Evolutionary conservation across 2,329 filamentous ascomycete genomes (phyloP).

Genomic region (Clonostachys rosea): DNA sequence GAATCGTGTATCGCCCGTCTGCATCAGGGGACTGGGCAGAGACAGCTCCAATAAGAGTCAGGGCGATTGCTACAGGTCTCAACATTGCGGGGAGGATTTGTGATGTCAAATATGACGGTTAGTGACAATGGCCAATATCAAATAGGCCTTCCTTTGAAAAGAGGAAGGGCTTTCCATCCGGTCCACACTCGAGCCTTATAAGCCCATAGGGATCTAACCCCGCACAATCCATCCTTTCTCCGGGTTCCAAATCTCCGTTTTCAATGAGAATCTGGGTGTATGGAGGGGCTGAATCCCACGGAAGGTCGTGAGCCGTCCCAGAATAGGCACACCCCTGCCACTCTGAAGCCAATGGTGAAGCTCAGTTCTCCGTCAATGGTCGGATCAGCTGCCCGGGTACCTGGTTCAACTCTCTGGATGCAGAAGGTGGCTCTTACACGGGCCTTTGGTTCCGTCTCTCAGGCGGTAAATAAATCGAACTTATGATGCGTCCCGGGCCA

Average conservation of each 20-base stretch:
- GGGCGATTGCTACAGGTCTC: background rate
- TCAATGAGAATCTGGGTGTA: background rate
- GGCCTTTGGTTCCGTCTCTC: no score
- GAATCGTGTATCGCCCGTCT: conserved; percentile 27
- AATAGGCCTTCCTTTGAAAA: background rate
- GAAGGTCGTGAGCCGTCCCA: background rate
- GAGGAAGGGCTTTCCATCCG: background rate
- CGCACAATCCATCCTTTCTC: background rate
- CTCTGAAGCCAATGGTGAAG: no score
- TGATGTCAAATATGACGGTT: background rate
- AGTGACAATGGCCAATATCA: background rate
- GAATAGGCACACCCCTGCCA: background rate
- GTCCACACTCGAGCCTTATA: background rate
- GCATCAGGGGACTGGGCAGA: conserved; percentile 11
- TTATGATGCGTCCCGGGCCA: no score
- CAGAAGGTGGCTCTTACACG: no score
- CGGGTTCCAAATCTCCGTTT: background rate
- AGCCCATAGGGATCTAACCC: background rate
- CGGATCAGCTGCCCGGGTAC: no score
- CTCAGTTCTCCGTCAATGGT: no score
- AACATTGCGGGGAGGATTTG: background rate
- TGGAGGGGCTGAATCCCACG: background rate
- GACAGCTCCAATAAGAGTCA: background rate
- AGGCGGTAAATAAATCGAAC: no score
- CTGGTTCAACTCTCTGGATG: no score